Evolutionary conservation across 177 flowering plant species (phyloP), one percentile per base, ranked within the genome.

Genomic region (Vitis hybrid): DNA sequence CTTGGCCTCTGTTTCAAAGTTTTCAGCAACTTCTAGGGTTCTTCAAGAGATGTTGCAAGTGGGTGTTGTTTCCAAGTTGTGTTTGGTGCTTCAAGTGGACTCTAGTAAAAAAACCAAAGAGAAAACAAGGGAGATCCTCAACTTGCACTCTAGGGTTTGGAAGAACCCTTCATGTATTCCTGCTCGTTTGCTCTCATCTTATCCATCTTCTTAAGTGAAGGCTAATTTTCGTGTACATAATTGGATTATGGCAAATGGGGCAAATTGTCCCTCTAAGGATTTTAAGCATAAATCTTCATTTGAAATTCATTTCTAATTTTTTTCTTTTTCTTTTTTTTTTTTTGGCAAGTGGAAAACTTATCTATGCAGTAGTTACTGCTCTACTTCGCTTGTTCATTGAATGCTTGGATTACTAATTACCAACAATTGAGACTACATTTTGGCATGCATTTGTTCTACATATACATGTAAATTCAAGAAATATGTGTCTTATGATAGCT

Each of bases 41-140:
- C 62, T 90, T 26, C 88, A 85, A 26, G 98, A 94, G 74, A 94
- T 94, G 98, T 30, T 89, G 81, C 77, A 87, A 26, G 86, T 92
- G 23, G 98, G 98, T 4, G 97, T 78, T 11, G 98, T 94, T 23
- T 56, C 93, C 0, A 94, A 94, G 88, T 52, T 94, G 82, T 89
- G 95, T 71, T 67, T 88, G 76, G 92, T 88, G 66, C 67, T 88
- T 62, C 96, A 94, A 75, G 81, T 86, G 66, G 89, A 88, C 10
- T 18, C 79, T 45, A 72, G 88, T 15, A 1, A 61, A 3, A 92
- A 85, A 83, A 84, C 86, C 2, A 88, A 83, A 64, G 93, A 89
- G 72, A 92, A 80, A 72, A 84, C 87, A 0, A 87, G 75, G 67
- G 91, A 90, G 75, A 84, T 90, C 3, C 84, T 94, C 55, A 81